A percentile compares a stretch with the other conserved stretches of the same genome.
Evolutionary conservation across 2,329 filamentous ascomycete species (phyloP).

Genomic region (Botrytis fragariae): DNA sequence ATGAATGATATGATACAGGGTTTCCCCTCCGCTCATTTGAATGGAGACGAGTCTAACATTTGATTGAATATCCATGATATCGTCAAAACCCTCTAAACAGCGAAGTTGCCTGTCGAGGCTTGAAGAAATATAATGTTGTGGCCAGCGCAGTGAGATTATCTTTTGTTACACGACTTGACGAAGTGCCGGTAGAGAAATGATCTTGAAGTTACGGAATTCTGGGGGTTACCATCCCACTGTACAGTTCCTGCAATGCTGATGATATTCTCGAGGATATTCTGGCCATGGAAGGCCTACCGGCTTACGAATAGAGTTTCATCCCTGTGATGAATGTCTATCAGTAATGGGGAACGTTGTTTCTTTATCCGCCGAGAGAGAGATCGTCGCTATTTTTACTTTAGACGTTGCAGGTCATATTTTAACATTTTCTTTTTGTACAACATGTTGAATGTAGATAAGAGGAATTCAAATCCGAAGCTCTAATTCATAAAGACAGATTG

Average conservation of each 20-base stretch:
- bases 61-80: conserved; percentile 5
- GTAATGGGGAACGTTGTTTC: background rate
- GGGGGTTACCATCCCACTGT: conserved; percentile 16
- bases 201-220: conserved; percentile 15
- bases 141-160: conserved; percentile 20
- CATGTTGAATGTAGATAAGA: background rate
- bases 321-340: conserved; percentile 11
- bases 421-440: background rate
- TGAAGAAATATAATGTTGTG: conserved; percentile 17
- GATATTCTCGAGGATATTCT: conserved; percentile 14
- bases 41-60: conserved; percentile 17
- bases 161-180: conserved; percentile 10
- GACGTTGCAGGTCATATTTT: conserved; percentile 1
- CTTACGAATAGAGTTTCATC: conserved; percentile 19
- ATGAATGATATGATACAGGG: conserved; percentile 35
- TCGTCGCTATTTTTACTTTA: background rate
- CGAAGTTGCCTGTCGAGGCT: conserved; percentile 17
- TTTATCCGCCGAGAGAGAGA: background rate
- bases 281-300: background rate
- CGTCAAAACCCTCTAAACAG: conserved; percentile 17
- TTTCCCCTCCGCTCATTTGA: conserved; percentile 22
- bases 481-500: background rate
- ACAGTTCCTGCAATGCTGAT: conserved; percentile 15
- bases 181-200: conserved; percentile 18
- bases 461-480: background rate